Evolutionary conservation across 2,329 filamentous ascomycete genomes (phyloP).

Genomic region (Apiospora saccharicola): DNA sequence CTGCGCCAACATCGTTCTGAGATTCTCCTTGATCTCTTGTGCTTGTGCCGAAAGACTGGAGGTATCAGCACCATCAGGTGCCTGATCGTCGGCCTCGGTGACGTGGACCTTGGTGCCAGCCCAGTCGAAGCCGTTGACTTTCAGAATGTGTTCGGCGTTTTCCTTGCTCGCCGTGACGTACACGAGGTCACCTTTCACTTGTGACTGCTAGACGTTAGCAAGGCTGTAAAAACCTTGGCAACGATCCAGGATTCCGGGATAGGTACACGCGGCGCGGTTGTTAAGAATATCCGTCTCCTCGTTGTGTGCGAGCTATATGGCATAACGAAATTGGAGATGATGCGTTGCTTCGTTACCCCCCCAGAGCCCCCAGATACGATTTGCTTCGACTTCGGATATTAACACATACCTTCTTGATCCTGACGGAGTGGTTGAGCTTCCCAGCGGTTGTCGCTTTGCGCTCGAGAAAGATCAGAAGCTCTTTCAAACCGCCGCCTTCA

Average conservation of each 20-base stretch:
- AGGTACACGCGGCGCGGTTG: conserved; percentile 45
- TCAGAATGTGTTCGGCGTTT: conserved; percentile 69
- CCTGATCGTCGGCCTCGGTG: conserved; percentile 52
- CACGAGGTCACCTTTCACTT: conserved; percentile 72
- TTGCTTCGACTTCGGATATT: conserved; percentile 48
- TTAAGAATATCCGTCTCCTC: conserved; percentile 46
- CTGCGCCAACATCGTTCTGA: conserved; percentile 74
- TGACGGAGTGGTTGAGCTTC: conserved; percentile 60
- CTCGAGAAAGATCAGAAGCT: conserved; percentile 73
- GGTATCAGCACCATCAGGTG: conserved; percentile 41
- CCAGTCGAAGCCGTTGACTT: conserved; percentile 73
- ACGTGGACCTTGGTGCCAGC: conserved; percentile 69
- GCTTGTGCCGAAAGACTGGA: conserved; percentile 56
- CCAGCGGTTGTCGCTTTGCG: conserved; percentile 69
- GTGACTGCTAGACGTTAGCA: conserved; percentile 77
- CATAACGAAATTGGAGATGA: conserved; percentile 49
- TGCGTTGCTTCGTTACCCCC: conserved; percentile 47
- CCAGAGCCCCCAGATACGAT: conserved; percentile 48
- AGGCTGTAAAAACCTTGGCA: conserved; percentile 56
- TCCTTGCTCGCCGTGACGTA: conserved; percentile 72
- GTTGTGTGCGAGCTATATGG: conserved; percentile 47
- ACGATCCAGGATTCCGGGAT: conserved; percentile 45
- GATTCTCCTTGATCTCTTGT: conserved; percentile 70
- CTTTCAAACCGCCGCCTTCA: conserved; percentile 69
- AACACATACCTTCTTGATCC: conserved; percentile 80